These are phyloP conservation scores for Hondaea fermentalgiana DNA, from an alignment of 108 stramenopile species.

Conservation along the genomic window DNA sequence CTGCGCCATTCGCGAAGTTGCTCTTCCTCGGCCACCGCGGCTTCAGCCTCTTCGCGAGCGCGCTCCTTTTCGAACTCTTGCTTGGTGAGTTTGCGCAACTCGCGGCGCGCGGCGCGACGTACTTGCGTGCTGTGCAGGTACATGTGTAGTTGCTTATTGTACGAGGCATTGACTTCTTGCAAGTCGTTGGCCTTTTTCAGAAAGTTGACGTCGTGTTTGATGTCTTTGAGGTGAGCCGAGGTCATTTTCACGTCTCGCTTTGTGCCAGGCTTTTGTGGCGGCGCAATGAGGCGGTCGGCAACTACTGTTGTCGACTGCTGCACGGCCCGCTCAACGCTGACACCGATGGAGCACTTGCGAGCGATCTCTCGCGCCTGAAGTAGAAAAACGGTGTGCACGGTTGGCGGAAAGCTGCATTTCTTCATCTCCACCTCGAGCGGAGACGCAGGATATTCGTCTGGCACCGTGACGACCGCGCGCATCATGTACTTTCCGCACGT, in stretches of 20 bases:
- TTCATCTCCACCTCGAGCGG: background rate
- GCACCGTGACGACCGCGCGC: background rate
- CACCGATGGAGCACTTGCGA: background rate
- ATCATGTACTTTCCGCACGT: background rate
- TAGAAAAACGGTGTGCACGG: background rate
- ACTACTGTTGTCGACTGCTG: constrained; percentile 9
- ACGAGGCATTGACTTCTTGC: background rate
- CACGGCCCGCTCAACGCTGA: background rate
- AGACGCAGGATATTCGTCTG: background rate
- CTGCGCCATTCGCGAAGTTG: background rate
- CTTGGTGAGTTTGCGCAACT: background rate
- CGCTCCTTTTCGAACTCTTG: background rate
- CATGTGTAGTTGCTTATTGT: background rate
- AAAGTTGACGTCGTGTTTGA: background rate
- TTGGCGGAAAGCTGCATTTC: background rate
- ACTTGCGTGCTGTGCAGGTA: background rate
- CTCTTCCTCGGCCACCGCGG: background rate
- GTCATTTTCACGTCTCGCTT: background rate
- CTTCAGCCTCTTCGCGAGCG: background rate
- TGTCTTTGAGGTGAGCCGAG: background rate
- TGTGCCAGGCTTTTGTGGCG: background rate
- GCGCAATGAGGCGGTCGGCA: background rate
- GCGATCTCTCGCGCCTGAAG: background rate
- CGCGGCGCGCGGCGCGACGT: background rate
- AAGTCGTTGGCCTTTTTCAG: background rate